phyloP scores from a whole-genome alignment of 106 monocot genomes.

The Apostasia shenzhenica region DNA sequence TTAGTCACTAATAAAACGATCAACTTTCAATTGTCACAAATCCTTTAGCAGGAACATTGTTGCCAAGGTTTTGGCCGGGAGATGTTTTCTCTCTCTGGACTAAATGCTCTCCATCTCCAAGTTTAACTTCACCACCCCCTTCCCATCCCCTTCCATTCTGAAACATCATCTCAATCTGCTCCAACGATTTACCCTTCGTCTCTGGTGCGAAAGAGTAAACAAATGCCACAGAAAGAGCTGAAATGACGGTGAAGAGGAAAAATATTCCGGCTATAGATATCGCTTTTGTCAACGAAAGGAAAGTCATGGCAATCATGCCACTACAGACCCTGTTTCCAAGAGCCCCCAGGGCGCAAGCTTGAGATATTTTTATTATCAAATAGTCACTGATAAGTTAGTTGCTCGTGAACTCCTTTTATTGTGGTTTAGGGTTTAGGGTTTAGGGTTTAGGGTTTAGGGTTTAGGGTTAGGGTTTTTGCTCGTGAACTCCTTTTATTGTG shows the following conservation, averaged over 20 bases:
- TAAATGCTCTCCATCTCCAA: constrained; percentile 61
- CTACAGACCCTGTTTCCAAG: constrained; percentile 77
- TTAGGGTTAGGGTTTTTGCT: no score
- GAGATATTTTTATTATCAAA: constrained; percentile 11
- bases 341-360: constrained; percentile 74
- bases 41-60: no score
- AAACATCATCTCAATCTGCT: constrained; percentile 76
- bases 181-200: constrained; percentile 86
- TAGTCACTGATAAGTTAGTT: no score
- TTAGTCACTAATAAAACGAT: no score
- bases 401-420: no score
- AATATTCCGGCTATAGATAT: constrained; percentile 73
- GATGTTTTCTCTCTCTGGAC: constrained; percentile 19
- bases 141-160: constrained; percentile 32
- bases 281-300: constrained; percentile 55
- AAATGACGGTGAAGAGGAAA: constrained; percentile 47
- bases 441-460: no score
- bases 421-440: no score
- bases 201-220: constrained; percentile 65
- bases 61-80: neutral
- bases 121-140: constrained; percentile 47
- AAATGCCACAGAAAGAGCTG: constrained; percentile 67
- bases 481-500: no score
- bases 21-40: no score
- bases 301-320: constrained; percentile 83